These are phyloP conservation scores for Chenopodium formosanum DNA, from an alignment of 148 eudicot species.

Conservation along the genomic window DNA sequence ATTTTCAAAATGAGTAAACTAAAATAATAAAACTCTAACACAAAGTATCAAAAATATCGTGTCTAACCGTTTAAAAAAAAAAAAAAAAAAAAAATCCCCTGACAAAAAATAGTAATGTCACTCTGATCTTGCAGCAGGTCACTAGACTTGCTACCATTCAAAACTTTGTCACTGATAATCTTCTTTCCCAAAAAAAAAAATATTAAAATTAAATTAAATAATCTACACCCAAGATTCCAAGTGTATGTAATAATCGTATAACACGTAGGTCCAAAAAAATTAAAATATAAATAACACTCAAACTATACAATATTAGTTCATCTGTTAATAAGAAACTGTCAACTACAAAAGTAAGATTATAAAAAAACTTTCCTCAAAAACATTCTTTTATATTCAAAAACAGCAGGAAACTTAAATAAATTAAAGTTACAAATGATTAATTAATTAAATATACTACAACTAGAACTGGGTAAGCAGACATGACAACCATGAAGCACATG, in stretches of 20 bases:
- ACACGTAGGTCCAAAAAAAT: background rate
- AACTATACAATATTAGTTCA: background rate
- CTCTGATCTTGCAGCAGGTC: too few relatives aligned
- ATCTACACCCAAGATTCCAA: background rate
- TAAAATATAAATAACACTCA: background rate
- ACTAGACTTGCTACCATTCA: background rate
- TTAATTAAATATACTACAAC: background rate
- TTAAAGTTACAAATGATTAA: conserved; percentile 1
- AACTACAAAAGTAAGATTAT: background rate
- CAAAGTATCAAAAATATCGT: too few relatives aligned
- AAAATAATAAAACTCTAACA: too few relatives aligned
- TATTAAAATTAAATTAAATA: background rate
- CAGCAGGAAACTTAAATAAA: background rate
- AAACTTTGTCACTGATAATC: background rate
- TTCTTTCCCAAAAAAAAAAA: too few relatives aligned
- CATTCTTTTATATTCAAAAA: background rate
- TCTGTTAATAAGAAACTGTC: background rate
- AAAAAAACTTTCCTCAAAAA: background rate
- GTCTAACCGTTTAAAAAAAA: too few relatives aligned
- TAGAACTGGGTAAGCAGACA: conserved; percentile 10
- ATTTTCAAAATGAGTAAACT: too few relatives aligned
- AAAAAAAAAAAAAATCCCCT: too few relatives aligned
- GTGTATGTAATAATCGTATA: background rate
- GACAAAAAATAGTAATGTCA: too few relatives aligned
- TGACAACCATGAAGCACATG: conserved; percentile 27